These are phyloP conservation scores for Cladosporium sp. DNA, from an alignment of 2,329 filamentous ascomycete genomes.

Conservation along the genomic window DNA sequence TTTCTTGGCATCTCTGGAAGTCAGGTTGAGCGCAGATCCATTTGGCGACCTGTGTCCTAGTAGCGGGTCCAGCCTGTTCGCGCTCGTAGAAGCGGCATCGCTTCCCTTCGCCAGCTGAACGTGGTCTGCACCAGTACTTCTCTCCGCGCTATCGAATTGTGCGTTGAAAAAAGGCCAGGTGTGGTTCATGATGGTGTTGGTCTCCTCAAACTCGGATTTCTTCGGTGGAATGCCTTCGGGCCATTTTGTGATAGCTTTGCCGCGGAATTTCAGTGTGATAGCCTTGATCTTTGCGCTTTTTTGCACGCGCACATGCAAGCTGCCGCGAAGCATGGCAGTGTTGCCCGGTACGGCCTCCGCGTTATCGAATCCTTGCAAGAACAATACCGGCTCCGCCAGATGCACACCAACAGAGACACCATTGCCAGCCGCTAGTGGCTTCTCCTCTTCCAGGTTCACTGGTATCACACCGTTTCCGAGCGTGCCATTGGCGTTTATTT, in stretches of 20 bases:
- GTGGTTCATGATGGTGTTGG: slow-evolving; percentile 82
- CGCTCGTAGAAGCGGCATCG: slow-evolving; percentile 34
- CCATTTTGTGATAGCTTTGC: slow-evolving; percentile 89
- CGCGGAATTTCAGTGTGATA: slow-evolving; percentile 81
- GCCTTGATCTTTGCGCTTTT: slow-evolving; percentile 94
- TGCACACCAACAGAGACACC: slow-evolving; percentile 72
- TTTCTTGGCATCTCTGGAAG: slow-evolving; percentile 58
- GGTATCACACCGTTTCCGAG: slow-evolving; percentile 29
- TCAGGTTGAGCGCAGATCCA: slow-evolving; percentile 46
- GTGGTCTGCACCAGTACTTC: slow-evolving; percentile 62
- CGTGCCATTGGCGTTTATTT: slow-evolving; percentile 18
- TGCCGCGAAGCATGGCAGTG: slow-evolving; percentile 83
- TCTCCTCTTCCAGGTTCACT: slow-evolving; percentile 49
- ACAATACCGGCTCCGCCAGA: slow-evolving; percentile 77
- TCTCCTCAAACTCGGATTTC: slow-evolving; percentile 80
- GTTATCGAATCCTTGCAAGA: slow-evolving; percentile 76
- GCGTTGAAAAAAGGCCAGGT: slow-evolving; percentile 92
- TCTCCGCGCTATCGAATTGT: slow-evolving; percentile 59
- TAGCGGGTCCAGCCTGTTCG: slow-evolving; percentile 35
- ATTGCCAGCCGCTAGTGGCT: slow-evolving; percentile 76
- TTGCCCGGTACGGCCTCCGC: slow-evolving; percentile 62
- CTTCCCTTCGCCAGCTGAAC: slow-evolving; percentile 56
- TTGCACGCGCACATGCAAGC: slow-evolving; percentile 74
- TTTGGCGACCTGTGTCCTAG: slow-evolving; percentile 36
- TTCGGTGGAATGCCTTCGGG: slow-evolving; percentile 89